These are phyloP conservation scores for Parafenestella ontariensis DNA, from an alignment of 2,329 filamentous ascomycete species.

Conservation along the genomic window DNA sequence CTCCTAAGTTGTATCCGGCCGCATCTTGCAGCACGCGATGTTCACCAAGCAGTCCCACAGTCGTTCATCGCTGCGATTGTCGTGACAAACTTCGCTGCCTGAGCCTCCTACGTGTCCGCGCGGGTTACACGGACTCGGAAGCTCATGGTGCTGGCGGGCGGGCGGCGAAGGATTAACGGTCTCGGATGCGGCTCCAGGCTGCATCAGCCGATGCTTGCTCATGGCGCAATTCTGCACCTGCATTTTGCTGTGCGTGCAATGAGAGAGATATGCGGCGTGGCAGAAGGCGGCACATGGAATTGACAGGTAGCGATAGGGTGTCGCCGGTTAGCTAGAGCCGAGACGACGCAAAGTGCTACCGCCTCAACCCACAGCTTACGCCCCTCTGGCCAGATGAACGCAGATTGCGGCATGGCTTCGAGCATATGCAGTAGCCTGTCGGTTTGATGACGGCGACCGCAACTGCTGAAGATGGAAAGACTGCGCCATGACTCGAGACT, in stretches of 20 bases:
- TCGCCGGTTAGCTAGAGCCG: slow-evolving; percentile 12
- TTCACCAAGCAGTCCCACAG: neutral
- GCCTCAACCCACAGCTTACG: slow-evolving; percentile 9
- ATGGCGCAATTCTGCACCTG: slow-evolving; percentile 13
- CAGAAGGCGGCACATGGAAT: slow-evolving; percentile 5
- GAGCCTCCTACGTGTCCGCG: neutral
- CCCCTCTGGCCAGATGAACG: slow-evolving; percentile 14
- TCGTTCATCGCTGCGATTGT: neutral
- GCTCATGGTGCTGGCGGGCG: slow-evolving; percentile 15
- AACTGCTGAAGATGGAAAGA: neutral
- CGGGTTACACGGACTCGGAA: slow-evolving; percentile 24
- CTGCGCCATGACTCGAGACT: slow-evolving; percentile 14
- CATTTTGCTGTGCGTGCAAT: slow-evolving; percentile 15
- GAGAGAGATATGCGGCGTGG: slow-evolving; percentile 18
- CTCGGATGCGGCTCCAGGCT: slow-evolving; percentile 11
- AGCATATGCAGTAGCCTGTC: slow-evolving; percentile 8
- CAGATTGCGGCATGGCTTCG: slow-evolving; percentile 20
- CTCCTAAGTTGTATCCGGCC: neutral
- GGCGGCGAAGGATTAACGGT: slow-evolving; percentile 17
- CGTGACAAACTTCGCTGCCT: slow-evolving; percentile 5
- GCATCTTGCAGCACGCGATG: neutral
- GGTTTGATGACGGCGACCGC: slow-evolving; percentile 2
- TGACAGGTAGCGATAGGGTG: slow-evolving; percentile 14
- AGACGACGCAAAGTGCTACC: slow-evolving; percentile 13
- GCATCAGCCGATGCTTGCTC: slow-evolving; percentile 8